Percentiles rank a stretch among this genome's conserved stretches.
These are phyloP conservation scores for Clavispora phyllophila DNA, from an alignment of 805 yeast species.

Conservation along the genomic window DNA sequence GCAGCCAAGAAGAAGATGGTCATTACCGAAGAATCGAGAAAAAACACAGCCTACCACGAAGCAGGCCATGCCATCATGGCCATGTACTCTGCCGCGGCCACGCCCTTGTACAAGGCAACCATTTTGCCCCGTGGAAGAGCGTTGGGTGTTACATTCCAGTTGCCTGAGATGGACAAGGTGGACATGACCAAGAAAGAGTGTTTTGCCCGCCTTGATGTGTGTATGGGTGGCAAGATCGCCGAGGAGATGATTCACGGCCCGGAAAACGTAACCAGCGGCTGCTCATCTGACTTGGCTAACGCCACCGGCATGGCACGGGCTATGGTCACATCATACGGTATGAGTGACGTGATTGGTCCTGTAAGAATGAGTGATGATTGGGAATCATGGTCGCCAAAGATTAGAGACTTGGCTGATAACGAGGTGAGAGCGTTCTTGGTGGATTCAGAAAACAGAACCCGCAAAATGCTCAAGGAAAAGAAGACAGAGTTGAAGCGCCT, in stretches of 20 bases:
- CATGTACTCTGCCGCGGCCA: slow-evolving; percentile 88
- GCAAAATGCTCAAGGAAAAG: slow-evolving; percentile 56
- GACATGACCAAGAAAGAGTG: slow-evolving; percentile 89
- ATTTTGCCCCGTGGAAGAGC: slow-evolving; percentile 96
- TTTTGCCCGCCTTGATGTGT: slow-evolving; percentile 86
- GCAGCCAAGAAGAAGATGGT: slow-evolving; percentile 98
- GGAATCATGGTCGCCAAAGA: slow-evolving; percentile 90
- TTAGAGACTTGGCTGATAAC: slow-evolving; percentile 86
- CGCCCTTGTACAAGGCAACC: slow-evolving; percentile 94
- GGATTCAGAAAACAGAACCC: slow-evolving; percentile 75
- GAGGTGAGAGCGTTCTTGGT: slow-evolving; percentile 77
- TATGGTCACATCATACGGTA: slow-evolving; percentile 95
- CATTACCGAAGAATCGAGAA: slow-evolving; percentile 88
- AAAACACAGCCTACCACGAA: slow-evolving; percentile 95
- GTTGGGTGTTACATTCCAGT: slow-evolving; percentile 91
- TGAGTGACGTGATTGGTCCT: slow-evolving; percentile 93
- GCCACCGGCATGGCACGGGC: slow-evolving; percentile 94
- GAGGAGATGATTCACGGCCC: slow-evolving; percentile 90
- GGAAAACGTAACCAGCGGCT: slow-evolving; percentile 92
- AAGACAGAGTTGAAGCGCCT: slow-evolving; percentile 72
- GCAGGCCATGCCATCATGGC: slow-evolving; percentile 99
- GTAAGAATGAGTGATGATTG: slow-evolving; percentile 84
- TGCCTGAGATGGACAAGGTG: slow-evolving; percentile 97
- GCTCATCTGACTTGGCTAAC: slow-evolving; percentile 82
- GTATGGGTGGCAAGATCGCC: slow-evolving; percentile 99